These are phyloP conservation scores for Penicillium brevicompactum DNA, from an alignment of 2,329 filamentous ascomycete species.

Conservation along the genomic window DNA sequence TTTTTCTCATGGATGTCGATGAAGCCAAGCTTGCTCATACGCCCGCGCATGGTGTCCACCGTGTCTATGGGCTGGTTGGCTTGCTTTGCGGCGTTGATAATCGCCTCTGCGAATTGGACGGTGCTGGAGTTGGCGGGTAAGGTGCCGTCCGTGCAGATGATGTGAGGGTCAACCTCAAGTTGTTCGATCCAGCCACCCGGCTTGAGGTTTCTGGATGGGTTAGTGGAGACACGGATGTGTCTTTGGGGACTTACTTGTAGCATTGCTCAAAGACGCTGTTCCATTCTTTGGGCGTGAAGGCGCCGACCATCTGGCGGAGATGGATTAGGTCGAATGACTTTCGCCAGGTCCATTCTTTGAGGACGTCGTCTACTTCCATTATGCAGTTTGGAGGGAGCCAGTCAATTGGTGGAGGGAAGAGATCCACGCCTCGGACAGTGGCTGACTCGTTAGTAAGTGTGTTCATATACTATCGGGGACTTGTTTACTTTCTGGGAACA, in stretches of 20 bases:
- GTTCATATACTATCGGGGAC: not conserved
- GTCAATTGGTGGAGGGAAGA: constrained; percentile 14
- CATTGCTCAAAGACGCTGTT: constrained; percentile 1
- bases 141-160: not conserved
- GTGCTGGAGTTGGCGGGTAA: not conserved
- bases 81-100: constrained; percentile 16
- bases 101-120: not conserved
- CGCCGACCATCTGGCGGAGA: constrained; percentile 9
- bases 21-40: constrained; percentile 29
- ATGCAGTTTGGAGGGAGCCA: constrained; percentile 25
- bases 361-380: constrained; percentile 24
- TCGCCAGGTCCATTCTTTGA: constrained; percentile 16
- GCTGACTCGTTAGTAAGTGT: not conserved
- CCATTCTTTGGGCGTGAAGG: constrained; percentile 7
- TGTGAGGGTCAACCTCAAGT: not conserved
- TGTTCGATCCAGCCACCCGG: constrained; percentile 9
- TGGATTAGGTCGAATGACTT: constrained; percentile 22
- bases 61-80: constrained; percentile 20
- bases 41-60: constrained; percentile 18
- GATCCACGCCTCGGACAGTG: constrained; percentile 19
- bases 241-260: not conserved
- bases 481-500: constrained; percentile 1
- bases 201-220: constrained; percentile 1
- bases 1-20: constrained; percentile 28
- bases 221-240: not conserved